These are phyloP conservation scores for Sclerotinia trifoliorum DNA, from an alignment of 2,329 filamentous ascomycete species.

Conservation along the genomic window DNA sequence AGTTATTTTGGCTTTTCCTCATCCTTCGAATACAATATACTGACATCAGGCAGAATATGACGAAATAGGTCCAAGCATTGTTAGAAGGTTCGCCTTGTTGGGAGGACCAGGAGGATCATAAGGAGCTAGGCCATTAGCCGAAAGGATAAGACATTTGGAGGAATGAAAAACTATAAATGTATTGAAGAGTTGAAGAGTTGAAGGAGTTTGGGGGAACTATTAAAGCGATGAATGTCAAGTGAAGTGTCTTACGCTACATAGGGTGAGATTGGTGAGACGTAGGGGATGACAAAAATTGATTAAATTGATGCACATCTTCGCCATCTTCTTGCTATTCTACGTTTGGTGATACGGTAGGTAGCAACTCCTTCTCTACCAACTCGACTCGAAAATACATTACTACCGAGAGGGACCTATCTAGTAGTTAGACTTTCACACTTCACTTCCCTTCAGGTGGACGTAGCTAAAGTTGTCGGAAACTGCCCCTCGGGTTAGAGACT, in stretches of 20 bases:
- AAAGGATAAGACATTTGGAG: slow-evolving; percentile 12
- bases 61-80: slow-evolving; percentile 94
- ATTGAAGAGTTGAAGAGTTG: slow-evolving; percentile 21
- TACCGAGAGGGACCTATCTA: not conserved
- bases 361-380: too few species aligned
- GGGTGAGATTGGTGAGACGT: not conserved
- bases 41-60: slow-evolving; percentile 57
- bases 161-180: slow-evolving; percentile 17
- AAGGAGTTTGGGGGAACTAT: slow-evolving; percentile 13
- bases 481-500: not conserved
- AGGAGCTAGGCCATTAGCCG: not conserved
- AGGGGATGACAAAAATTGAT: slow-evolving; percentile 20
- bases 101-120: slow-evolving; percentile 85
- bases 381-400: not conserved
- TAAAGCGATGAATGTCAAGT: slow-evolving; percentile 12
- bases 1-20: not conserved
- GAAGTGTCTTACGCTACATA: slow-evolving; percentile 10
- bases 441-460: not conserved
- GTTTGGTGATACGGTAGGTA: not conserved
- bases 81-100: slow-evolving; percentile 88
- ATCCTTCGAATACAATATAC: not conserved
- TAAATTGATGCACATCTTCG: slow-evolving; percentile 6
- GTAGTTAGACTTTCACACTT: not conserved
- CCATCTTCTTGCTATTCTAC: not conserved
- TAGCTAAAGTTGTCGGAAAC: not conserved